Evolutionary conservation across 1,284 basidiomycete species (phyloP).

Genomic region (Microbotryomycetes sp.): DNA sequence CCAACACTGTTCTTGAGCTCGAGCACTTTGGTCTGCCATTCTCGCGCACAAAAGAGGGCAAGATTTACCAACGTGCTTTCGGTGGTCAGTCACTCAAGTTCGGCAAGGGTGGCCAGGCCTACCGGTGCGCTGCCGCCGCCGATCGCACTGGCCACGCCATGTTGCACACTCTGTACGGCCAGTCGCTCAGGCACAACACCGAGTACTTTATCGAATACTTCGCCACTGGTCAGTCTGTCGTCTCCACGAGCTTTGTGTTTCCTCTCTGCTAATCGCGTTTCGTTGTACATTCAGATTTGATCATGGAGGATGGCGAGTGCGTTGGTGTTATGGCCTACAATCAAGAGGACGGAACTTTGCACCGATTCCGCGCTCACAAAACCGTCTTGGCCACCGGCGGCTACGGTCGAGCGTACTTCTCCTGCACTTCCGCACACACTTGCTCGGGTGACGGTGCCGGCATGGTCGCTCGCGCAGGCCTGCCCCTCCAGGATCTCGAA

Average conservation of each 20-base stretch:
- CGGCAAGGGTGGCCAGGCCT: slow-evolving; percentile 98
- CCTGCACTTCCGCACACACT: slow-evolving; percentile 97
- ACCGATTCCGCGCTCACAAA: slow-evolving; percentile 97
- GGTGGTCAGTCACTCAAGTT: slow-evolving; percentile 96
- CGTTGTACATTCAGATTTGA: slow-evolving; percentile 55
- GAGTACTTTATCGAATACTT: slow-evolving; percentile 99
- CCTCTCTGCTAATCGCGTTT: slow-evolving; percentile 2
- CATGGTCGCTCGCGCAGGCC: slow-evolving; percentile 93
- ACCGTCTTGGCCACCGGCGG: slow-evolving; percentile 98
- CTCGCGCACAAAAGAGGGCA: slow-evolving; percentile 97
- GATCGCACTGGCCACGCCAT: slow-evolving; percentile 98
- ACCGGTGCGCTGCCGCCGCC: slow-evolving; percentile 96
- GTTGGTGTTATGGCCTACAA: slow-evolving; percentile 98
- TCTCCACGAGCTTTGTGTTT: background rate
- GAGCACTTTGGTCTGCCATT: slow-evolving; percentile 99
- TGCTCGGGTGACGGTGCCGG: slow-evolving; percentile 99
- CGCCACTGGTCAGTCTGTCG: slow-evolving; percentile 47
- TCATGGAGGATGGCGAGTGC: slow-evolving; percentile 98
- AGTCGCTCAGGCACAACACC: slow-evolving; percentile 97
- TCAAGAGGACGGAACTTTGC: slow-evolving; percentile 98
- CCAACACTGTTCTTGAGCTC: slow-evolving; percentile 52
- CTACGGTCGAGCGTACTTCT: slow-evolving; percentile 98
- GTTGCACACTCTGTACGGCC: slow-evolving; percentile 88
- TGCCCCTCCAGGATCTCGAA: slow-evolving; percentile 95
- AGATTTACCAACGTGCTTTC: slow-evolving; percentile 99